phyloP scores from a whole-genome alignment of 108 stramenopile genomes.

The Asterionellopsis glacialis region DNA sequence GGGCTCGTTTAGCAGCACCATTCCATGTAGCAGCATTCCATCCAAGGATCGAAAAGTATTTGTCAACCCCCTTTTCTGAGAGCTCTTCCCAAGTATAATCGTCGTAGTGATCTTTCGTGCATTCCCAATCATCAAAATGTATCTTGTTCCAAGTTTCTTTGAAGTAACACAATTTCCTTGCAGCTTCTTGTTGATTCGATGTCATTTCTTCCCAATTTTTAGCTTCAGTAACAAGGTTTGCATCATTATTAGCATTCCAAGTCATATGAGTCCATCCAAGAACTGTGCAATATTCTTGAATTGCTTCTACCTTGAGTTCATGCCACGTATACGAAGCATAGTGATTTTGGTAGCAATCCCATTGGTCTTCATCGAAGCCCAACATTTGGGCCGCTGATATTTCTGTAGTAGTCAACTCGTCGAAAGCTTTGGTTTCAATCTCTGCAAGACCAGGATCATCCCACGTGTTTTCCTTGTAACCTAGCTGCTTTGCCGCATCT shows the following conservation, averaged over 20 bases:
- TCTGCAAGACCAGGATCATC: constrained; percentile 6
- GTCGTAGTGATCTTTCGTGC: background rate
- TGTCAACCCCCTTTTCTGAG: no score
- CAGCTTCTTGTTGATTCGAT: background rate
- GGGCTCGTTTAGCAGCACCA: background rate
- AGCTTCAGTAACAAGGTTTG: constrained; percentile 3
- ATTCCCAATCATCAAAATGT: background rate
- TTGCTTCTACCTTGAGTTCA: constrained; percentile 5
- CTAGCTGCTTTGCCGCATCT: constrained; percentile 15
- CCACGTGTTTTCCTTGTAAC: constrained; percentile 10
- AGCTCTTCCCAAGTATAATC: background rate
- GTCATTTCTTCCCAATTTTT: background rate
- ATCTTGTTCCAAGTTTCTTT: background rate
- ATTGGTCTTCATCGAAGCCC: constrained; percentile 10
- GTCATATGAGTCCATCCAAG: constrained; percentile 21
- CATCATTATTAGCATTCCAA: constrained; percentile 29
- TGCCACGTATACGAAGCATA: constrained; percentile 29
- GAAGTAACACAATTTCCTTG: background rate
- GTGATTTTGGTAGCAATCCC: constrained; percentile 55
- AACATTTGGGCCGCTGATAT: background rate
- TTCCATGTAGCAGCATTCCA: background rate
- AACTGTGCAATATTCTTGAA: background rate
- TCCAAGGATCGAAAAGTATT: no score
- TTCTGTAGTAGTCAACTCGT: background rate
- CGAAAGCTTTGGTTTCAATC: constrained; percentile 2